Evolutionary conservation across 306 rosid genomes (phyloP), one percentile per base, ranked within the genome.

Genomic region (Ormosia emarginata): DNA sequence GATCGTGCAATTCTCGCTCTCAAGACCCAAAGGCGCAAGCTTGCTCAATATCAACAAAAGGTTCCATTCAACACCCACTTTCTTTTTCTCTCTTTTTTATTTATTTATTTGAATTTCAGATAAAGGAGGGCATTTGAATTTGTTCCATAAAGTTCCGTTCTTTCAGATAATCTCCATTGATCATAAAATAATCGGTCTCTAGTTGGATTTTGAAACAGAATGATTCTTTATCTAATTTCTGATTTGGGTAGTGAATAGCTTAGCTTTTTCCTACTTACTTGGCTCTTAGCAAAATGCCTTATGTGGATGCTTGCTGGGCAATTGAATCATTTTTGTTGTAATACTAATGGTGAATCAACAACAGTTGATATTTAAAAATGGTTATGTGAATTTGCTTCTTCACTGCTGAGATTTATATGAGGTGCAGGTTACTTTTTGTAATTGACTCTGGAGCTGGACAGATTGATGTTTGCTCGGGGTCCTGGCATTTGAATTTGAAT

Each of bases 1-100:
- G 99, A 95, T 90, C 93, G 91, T 83, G 99, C 99, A 37, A 95
- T 95, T 81, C 98, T 95, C 52, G 77, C 97, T 15, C 98, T 95
- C 84, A 93, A 95, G 86, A 95, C 99, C 69, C 99, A 95, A 85
- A 86, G 98, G 73, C 95, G 99, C 84, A 95, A 90, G 79, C 98
- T 95, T 61, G 99, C 89, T 49, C 98, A 90, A 81, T 95, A 95
- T 78, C 98, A 95, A 69, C 98, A 93, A 75, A 92, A 93, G 97
- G 98, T 94, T 29, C 52, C 52, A 4, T 12, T 44, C 11, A 2
- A 24, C 52, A 2, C 52, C 11, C 50, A 5, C 37, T 17, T 34
- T 15, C 50, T 46, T 14, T 29, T 0, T 5, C 13, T 4, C 1
- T 30, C n/a, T 70, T 15, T 0, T 9, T 12, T 24, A 24, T 18